These are phyloP conservation scores for Climacium dendroides DNA, from an alignment of 225 moss, liverwort and hornwort species.

Conservation along the genomic window DNA sequence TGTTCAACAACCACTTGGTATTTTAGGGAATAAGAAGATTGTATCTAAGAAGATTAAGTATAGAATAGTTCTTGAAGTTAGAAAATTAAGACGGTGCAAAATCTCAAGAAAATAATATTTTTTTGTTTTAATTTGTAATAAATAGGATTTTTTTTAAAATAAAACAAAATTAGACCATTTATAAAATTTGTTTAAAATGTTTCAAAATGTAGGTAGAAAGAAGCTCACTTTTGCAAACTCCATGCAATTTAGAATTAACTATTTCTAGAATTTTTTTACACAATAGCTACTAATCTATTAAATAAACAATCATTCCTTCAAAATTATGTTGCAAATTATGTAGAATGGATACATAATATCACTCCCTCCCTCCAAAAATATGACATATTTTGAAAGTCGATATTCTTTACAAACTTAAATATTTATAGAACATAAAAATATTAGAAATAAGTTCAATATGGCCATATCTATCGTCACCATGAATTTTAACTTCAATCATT, in stretches of 20 bases:
- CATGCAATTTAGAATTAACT: rapidly evolving
- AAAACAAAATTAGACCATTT: neutral
- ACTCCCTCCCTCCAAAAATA: rapidly evolving
- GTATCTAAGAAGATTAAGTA: neutral
- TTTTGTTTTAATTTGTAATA: no score
- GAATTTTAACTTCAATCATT: neutral
- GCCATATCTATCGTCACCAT: neutral
- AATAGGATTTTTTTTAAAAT: neutral
- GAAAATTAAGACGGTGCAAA: neutral
- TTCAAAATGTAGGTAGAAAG: neutral
- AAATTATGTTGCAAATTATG: no score
- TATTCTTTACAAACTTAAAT: neutral
- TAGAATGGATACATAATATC: neutral
- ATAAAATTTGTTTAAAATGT: neutral
- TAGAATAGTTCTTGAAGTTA: neutral
- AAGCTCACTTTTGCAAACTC: neutral
- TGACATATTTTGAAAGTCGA: neutral
- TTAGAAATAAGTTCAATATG: neutral
- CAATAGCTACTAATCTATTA: neutral
- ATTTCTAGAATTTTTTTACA: neutral
- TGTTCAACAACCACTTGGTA: neutral
- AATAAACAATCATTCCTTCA: neutral
- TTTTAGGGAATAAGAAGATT: neutral
- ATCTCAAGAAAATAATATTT: neutral
- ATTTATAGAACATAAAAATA: neutral